These are phyloP conservation scores for Pichia sp. DNA, from an alignment of 1,139 yeast species.

Conservation along the genomic window DNA sequence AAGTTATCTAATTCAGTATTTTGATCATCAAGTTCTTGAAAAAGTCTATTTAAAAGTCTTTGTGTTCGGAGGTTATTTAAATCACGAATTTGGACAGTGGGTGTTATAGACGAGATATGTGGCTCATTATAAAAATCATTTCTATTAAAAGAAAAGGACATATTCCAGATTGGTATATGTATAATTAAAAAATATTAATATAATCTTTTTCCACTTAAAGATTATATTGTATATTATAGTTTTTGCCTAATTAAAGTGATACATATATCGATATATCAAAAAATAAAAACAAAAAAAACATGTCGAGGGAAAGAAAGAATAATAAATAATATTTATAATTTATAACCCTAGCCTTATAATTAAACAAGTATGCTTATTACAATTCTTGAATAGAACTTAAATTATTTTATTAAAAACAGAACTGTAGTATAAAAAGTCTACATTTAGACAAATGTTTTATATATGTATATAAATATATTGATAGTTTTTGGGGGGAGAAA, in stretches of 20 bases:
- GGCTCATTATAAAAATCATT: neutral
- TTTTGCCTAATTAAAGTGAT: too few species aligned
- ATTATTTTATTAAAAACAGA: constrained; percentile 11
- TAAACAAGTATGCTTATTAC: too few species aligned
- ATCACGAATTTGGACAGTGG: constrained; percentile 5
- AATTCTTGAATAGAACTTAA: too few species aligned
- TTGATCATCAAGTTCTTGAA: constrained; percentile 27
- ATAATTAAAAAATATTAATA: too few species aligned
- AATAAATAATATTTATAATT: too few species aligned
- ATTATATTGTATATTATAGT: too few species aligned
- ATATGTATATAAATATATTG: constrained; percentile 7
- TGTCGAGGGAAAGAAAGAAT: neutral
- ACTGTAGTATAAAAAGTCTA: constrained; percentile 5
- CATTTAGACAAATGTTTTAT: constrained; percentile 5
- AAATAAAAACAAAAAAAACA: neutral
- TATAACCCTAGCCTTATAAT: too few species aligned
- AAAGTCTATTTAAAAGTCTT: constrained; percentile 21
- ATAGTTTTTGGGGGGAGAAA: neutral
- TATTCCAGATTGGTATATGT: neutral
- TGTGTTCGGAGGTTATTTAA: constrained; percentile 14
- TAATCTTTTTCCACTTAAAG: too few species aligned
- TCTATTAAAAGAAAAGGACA: neutral
- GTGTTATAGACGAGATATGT: constrained; percentile 1
- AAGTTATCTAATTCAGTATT: constrained; percentile 20
- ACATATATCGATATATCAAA: too few species aligned